Evolutionary conservation across 1,139 yeast species (phyloP).

Genomic region (Meyerozyma athensensis): DNA sequence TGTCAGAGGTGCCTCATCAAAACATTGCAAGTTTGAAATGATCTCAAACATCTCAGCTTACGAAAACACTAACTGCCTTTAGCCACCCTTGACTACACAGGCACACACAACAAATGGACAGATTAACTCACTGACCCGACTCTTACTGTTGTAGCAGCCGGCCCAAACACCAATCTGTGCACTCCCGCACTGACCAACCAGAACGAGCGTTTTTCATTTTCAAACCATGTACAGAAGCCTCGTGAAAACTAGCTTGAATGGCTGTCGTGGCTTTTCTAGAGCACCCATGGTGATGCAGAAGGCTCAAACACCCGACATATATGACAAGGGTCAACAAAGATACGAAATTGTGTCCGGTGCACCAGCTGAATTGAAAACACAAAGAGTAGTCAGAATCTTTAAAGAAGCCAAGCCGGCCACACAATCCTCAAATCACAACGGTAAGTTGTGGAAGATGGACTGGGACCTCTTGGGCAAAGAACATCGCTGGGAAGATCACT

Average conservation of each 20-base stretch:
- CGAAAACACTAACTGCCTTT: too few relatives aligned
- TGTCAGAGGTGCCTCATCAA: too few relatives aligned
- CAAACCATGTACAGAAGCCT: background rate
- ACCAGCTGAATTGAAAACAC: conserved; percentile 57
- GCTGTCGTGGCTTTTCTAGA: conserved; percentile 19
- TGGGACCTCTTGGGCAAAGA: conserved; percentile 80
- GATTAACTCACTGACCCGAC: too few relatives aligned
- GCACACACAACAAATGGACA: too few relatives aligned
- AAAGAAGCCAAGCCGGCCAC: conserved; percentile 79
- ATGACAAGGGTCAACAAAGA: conserved; percentile 20
- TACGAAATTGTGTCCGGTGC: conserved; percentile 79
- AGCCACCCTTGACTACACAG: too few relatives aligned
- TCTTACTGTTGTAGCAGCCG: too few relatives aligned
- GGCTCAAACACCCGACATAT: conserved; percentile 16
- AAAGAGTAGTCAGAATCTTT: conserved; percentile 72
- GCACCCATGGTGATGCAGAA: conserved; percentile 13
- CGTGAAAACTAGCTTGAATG: background rate
- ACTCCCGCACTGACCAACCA: background rate
- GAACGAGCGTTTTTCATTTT: background rate
- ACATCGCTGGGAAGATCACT: conserved; percentile 85
- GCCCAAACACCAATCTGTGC: too few relatives aligned
- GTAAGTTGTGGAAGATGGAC: conserved; percentile 68
- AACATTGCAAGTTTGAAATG: too few relatives aligned
- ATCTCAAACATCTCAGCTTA: too few relatives aligned
- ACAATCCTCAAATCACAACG: conserved; percentile 62